Evolutionary conservation across 306 rosid genomes (phyloP).

Genomic region (Hylodesmum podocarpum): DNA sequence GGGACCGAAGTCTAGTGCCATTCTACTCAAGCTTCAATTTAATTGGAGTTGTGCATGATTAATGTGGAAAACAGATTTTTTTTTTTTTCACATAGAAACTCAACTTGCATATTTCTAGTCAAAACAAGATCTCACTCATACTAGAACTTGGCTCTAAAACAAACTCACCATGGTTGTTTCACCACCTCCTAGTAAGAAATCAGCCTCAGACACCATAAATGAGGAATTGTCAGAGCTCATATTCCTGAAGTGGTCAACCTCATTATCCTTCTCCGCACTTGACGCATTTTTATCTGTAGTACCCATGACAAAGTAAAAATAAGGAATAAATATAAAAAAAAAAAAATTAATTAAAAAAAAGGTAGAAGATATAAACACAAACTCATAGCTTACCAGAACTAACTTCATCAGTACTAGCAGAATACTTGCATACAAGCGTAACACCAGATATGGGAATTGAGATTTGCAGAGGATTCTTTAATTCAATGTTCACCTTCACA

Average conservation of each 20-base stretch:
- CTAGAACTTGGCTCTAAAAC: neutral
- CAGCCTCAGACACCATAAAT: constrained; percentile 65
- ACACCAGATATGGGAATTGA: constrained; percentile 69
- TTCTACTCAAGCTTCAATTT: constrained; percentile 22
- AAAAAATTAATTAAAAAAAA: constrained; percentile 12
- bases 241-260: constrained; percentile 49
- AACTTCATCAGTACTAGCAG: constrained; percentile 49
- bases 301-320: constrained; percentile 34
- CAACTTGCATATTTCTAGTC: constrained; percentile 25
- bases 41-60: constrained; percentile 4
- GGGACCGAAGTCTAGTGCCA: neutral
- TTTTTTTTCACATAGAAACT: neutral
- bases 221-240: constrained; percentile 43
- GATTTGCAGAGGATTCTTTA: constrained; percentile 87
- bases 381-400: constrained; percentile 50
- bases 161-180: constrained; percentile 74
- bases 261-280: constrained; percentile 38
- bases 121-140: constrained; percentile 16
- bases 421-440: constrained; percentile 74
- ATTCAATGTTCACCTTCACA: constrained; percentile 79
- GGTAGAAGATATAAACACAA: constrained; percentile 14
- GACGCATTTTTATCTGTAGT: constrained; percentile 59
- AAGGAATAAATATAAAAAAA: constrained; percentile 21
- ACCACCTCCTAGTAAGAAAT: constrained; percentile 69
- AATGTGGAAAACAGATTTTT: constrained; percentile 10